phyloP scores from a whole-genome alignment of 495 filamentous ascomycete genomes.

The Podospora bellae-mahoneyi region DNA sequence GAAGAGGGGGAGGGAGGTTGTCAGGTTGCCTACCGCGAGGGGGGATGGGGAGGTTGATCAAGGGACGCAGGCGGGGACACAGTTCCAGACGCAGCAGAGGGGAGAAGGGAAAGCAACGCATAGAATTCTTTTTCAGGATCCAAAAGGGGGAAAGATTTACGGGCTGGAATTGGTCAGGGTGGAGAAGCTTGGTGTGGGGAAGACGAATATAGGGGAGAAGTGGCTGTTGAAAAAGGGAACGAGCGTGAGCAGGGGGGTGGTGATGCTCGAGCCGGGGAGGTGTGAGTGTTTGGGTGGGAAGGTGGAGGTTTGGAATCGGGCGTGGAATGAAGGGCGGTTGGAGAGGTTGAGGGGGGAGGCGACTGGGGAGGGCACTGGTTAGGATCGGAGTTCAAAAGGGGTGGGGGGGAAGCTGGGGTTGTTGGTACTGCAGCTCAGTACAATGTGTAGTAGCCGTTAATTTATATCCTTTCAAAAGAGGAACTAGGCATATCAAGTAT shows the following conservation, averaged over 20 bases:
- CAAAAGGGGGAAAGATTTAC: slow-evolving; percentile 61
- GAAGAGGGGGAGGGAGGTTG: slow-evolving; percentile 75
- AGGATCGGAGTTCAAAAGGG: no score
- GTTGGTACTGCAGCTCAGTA: no score
- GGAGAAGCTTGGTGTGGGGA: slow-evolving; percentile 59
- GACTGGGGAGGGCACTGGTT: not conserved
- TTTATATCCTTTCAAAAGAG: no score
- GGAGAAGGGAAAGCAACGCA: slow-evolving; percentile 58
- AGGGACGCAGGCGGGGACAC: not conserved
- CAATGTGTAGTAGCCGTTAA: no score
- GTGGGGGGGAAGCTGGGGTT: no score
- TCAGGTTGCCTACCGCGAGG: slow-evolving; percentile 61
- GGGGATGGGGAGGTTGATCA: slow-evolving; percentile 17
- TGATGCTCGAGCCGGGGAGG: slow-evolving; percentile 65
- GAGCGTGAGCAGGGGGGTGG: slow-evolving; percentile 68
- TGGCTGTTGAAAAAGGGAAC: slow-evolving; percentile 61
- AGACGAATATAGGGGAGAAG: slow-evolving; percentile 76
- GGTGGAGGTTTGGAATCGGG: slow-evolving; percentile 73
- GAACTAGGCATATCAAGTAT: no score
- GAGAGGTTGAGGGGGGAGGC: slow-evolving; percentile 55
- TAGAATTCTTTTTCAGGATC: slow-evolving; percentile 80
- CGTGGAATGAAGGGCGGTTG: slow-evolving; percentile 73
- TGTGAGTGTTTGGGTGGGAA: slow-evolving; percentile 76
- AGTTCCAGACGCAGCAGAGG: not conserved
- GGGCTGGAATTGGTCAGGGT: slow-evolving; percentile 70